Evolutionary conservation across 1,284 basidiomycete species (phyloP).

Genomic region (Microbotryomycetes sp.): DNA sequence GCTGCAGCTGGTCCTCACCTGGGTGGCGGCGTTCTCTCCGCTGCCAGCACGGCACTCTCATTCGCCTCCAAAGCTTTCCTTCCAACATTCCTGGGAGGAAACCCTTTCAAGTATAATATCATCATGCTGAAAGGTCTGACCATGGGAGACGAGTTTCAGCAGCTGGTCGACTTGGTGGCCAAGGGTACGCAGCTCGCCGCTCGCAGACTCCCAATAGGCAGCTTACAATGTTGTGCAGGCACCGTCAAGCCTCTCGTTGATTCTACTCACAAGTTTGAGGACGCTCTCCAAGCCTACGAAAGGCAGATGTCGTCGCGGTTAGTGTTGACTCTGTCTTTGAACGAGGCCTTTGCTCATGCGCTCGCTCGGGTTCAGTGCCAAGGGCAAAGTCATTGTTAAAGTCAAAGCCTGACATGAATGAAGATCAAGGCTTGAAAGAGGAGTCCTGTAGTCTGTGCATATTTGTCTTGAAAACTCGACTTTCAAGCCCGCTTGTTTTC

Average conservation of each 20-base stretch:
- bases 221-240: slow-evolving; percentile 41
- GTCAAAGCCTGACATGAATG: slow-evolving; percentile 13
- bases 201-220: background rate
- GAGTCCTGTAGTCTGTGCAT: no score
- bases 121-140: slow-evolving; percentile 30
- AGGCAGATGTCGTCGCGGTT: slow-evolving; percentile 48
- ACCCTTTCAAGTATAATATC: slow-evolving; percentile 32
- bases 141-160: slow-evolving; percentile 23
- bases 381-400: slow-evolving; percentile 53
- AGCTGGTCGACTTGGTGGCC: slow-evolving; percentile 41
- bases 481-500: no score
- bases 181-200: slow-evolving; percentile 5
- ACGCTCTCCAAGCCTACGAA: slow-evolving; percentile 55
- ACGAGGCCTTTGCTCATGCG: no score
- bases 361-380: slow-evolving; percentile 45
- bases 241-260: slow-evolving; percentile 55
- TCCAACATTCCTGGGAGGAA: slow-evolving; percentile 18
- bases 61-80: slow-evolving; percentile 1
- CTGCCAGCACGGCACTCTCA: background rate
- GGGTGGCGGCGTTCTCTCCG: background rate
- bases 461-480: no score
- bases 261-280: slow-evolving; percentile 53
- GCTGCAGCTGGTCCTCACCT: slow-evolving; percentile 4
- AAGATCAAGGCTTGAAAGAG: no score
- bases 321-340: background rate